Evolutionary conservation across 306 rosid species (phyloP).

Genomic region (Quercus engelmannii): DNA sequence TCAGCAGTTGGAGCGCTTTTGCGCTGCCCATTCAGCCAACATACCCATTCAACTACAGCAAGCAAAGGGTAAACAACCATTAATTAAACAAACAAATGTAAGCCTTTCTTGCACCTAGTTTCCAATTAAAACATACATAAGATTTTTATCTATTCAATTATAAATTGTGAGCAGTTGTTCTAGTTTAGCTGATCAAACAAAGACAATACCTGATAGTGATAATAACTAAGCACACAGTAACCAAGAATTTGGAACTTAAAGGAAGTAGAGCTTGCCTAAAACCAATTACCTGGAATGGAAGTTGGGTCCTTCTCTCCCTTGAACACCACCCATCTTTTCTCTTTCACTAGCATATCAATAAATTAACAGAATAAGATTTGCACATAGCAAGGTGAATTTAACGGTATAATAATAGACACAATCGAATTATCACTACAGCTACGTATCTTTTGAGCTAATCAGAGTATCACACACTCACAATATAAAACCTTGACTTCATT

Average conservation of each 20-base stretch:
- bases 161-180: neutral
- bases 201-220: neutral
- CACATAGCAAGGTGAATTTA: neutral
- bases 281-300: constrained; percentile 71
- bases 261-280: constrained; percentile 4
- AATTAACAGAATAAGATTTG: constrained; percentile 23
- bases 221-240: neutral
- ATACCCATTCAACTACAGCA: constrained; percentile 92
- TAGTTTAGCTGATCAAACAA: constrained; percentile 2
- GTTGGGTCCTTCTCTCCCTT: constrained; percentile 93
- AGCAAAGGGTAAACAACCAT: constrained; percentile 26
- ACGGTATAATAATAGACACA: neutral
- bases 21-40: constrained; percentile 98
- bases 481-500: neutral
- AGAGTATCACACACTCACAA: neutral
- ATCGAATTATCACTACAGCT: neutral
- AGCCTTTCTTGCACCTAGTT: constrained; percentile 8
- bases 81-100: constrained; percentile 15
- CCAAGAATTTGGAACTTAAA: constrained; percentile 6
- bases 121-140: neutral
- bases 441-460: neutral
- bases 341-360: constrained; percentile 62
- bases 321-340: constrained; percentile 95
- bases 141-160: neutral
- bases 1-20: constrained; percentile 87